Percentiles rank a stretch among this genome's conserved stretches.
Evolutionary conservation across 768 basidiomycete genomes (phyloP).

Genomic region (Strobilomyces echinocephalus): DNA sequence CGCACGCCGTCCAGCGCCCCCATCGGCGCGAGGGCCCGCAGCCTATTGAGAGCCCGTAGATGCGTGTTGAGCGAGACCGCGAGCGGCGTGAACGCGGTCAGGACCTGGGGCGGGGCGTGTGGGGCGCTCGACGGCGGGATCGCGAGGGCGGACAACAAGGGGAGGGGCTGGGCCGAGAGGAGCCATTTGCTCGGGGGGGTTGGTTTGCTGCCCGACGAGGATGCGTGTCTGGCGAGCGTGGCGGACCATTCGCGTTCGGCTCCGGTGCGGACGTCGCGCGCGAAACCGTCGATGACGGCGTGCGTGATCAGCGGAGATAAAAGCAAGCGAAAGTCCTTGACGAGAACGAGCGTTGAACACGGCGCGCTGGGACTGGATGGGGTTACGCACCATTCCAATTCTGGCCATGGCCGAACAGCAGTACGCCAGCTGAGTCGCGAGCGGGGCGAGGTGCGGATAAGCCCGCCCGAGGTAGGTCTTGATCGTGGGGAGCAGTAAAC

Average conservation of each 20-base stretch:
- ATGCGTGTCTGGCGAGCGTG: constrained; percentile 21
- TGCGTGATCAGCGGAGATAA: constrained; percentile 61
- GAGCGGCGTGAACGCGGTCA: constrained; percentile 72
- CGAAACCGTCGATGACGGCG: constrained; percentile 57
- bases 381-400: constrained; percentile 62
- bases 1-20: constrained; percentile 49
- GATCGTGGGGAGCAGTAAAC: constrained; percentile 65
- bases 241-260: constrained; percentile 35
- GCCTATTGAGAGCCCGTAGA: constrained; percentile 67
- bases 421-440: constrained; percentile 90
- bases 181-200: constrained; percentile 49
- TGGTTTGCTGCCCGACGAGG: constrained; percentile 9
- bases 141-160: constrained; percentile 19
- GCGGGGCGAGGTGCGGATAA: constrained; percentile 68
- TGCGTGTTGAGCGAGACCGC: constrained; percentile 71
- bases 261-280: constrained; percentile 35
- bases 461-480: constrained; percentile 53
- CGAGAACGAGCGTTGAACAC: neutral
- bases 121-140: constrained; percentile 32
- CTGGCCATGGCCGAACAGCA: constrained; percentile 88
- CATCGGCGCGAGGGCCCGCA: constrained; percentile 76
- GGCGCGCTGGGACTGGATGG: neutral
- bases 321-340: constrained; percentile 61
- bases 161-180: constrained; percentile 36
- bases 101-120: constrained; percentile 65